Evolutionary conservation across 441 rosid species (phyloP).

Genomic region (Populus tomentosa): DNA sequence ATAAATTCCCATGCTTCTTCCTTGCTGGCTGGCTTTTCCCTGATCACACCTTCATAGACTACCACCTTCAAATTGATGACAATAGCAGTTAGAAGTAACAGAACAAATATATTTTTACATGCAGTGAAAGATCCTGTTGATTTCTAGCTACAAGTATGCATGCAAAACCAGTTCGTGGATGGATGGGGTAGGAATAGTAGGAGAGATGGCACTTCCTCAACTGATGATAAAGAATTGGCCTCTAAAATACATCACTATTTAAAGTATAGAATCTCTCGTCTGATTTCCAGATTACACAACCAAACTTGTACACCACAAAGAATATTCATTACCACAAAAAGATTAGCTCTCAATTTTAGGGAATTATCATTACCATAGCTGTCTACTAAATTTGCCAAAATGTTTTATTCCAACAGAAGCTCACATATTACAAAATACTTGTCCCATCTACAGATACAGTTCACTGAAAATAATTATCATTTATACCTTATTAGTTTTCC

Average conservation of each 20-base stretch:
- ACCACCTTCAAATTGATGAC: constrained; percentile 68
- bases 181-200: not conserved
- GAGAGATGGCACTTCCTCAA: not conserved
- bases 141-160: constrained; percentile 8
- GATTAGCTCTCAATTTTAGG: not conserved
- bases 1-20: constrained; percentile 80
- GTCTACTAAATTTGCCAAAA: not conserved
- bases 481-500: not conserved
- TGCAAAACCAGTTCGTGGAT: not conserved
- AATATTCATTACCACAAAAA: not conserved
- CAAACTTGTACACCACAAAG: not conserved
- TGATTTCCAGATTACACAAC: not conserved
- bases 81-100: constrained; percentile 28
- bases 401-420: not conserved
- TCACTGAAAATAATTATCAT: not conserved
- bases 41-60: constrained; percentile 65
- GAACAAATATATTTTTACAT: constrained; percentile 1
- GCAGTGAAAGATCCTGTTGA: not conserved
- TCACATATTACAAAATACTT: not conserved
- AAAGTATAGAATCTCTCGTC: not conserved
- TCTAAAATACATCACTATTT: not conserved
- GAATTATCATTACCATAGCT: not conserved
- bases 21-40: constrained; percentile 84
- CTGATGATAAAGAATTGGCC: not conserved
- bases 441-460: not conserved